Evolutionary conservation across 495 filamentous ascomycete species (phyloP), one percentile per base, ranked within the genome.

Genomic region (Talaromyces borbonicus): DNA sequence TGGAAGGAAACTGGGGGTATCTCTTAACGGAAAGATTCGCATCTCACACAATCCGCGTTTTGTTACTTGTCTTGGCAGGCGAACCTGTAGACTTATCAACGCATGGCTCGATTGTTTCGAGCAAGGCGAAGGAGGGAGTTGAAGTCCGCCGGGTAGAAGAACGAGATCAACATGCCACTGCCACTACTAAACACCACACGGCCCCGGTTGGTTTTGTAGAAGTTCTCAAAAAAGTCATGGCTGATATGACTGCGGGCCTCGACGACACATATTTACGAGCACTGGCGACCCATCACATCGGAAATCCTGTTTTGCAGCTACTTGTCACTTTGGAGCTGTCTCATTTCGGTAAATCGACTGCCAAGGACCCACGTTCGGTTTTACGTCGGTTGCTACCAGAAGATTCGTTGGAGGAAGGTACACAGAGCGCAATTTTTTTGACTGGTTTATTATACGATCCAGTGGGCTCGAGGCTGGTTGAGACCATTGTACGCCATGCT

Each of bases 111-210:
- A 60, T 90, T 11, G 67, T 96, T 26, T 80, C 87, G 54, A 90
- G 88, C 65, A 88, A 85, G 60, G 87, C 82, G 66, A 97, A 96
- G 60, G 89, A 96, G 62, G 78, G 83, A 55, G 71, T 90, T 47
- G 73, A 73, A 19, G 51, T 81, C 52, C 7, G 56, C 35, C 58
- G 72, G 30, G 52, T 65, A 16, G 61, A 64, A 8, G 52, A 53
- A 6, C 59, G 52, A 47, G 44, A 52, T 51, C 51, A 69, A 65
- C 59, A 40, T 11, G 23, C 40, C 30, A 31, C 41, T 11, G 23
- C 40, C 30, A 31, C 49, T 6, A 46, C 63, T 40, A 66, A 58
- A 58, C 42, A 14, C 15, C 74, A 78, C 32, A 65, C 67, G 12
- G 87, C 97, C 1, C 93, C 92, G 1, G 73, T 78, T 16, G 83